phyloP scores from a whole-genome alignment of 202 grass and related monocot species.

The Brachypodium distachyon region DNA sequence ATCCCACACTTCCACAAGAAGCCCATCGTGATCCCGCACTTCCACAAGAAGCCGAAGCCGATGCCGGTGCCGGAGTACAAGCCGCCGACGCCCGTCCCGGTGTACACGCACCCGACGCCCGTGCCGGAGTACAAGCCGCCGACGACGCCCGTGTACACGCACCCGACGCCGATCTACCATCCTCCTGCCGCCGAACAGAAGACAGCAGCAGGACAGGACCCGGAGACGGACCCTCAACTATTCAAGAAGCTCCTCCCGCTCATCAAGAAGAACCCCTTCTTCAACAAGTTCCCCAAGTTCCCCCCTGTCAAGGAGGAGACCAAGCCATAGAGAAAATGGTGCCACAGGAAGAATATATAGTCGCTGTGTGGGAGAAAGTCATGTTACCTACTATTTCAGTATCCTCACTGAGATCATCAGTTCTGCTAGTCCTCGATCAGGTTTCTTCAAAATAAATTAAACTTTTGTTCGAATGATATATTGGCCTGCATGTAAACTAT shows the following conservation, averaged over 20 bases:
- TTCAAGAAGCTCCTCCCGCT: constrained; percentile 34
- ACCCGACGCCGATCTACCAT: constrained; percentile 21
- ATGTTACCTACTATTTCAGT: background rate
- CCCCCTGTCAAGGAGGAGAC: constrained; percentile 30
- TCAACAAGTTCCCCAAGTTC: constrained; percentile 13
- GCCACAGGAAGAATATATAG: background rate
- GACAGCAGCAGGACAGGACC: background rate
- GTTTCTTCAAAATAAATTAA: background rate
- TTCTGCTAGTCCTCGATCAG: background rate
- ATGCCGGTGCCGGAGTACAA: constrained; percentile 16
- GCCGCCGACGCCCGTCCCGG: background rate
- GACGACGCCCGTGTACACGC: background rate
- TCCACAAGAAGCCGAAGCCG: constrained; percentile 10
- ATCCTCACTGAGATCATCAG: background rate
- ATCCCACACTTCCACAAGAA: background rate
- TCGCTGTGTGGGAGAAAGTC: background rate
- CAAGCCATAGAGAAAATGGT: constrained; percentile 22
- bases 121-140: background rate
- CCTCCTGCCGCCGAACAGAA: constrained; percentile 14
- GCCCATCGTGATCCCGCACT: background rate
- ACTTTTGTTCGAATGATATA: background rate
- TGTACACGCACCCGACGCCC: background rate
- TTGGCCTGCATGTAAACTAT: background rate
- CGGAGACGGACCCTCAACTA: constrained; percentile 1
- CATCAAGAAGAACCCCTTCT: constrained; percentile 32